Conservation (phyloP, 768 basidiomycete genomes). For the Mycena alexandri region DNA sequence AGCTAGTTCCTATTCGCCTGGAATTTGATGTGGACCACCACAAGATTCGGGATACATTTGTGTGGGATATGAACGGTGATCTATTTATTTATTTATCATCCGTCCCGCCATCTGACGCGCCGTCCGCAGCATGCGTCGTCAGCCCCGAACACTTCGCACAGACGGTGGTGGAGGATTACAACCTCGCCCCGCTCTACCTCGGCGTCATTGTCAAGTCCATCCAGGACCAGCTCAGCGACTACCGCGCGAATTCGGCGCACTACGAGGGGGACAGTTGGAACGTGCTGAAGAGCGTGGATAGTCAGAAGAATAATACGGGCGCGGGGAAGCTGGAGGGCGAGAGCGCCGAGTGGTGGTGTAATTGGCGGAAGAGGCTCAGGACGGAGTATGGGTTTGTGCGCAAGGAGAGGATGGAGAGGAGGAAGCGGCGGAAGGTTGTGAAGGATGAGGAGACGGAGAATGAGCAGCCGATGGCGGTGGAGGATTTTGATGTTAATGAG, state of each 20-base stretch:
- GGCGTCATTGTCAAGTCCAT: conserved; percentile 82
- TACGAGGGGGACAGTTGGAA: conserved; percentile 63
- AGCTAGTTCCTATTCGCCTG: conserved; percentile 93
- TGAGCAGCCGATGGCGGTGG: conserved; percentile 65
- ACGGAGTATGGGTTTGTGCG: conserved; percentile 49
- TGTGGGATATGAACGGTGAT: conserved; percentile 95
- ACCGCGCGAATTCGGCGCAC: conserved; percentile 72
- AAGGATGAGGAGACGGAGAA: conserved; percentile 45
- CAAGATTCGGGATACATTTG: conserved; percentile 95
- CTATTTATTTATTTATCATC: conserved; percentile 41
- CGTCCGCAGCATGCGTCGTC: conserved; percentile 79
- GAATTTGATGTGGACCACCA: conserved; percentile 97
- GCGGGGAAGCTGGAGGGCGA: conserved; percentile 64
- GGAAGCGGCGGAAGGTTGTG: conserved; percentile 58
- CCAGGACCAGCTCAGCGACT: conserved; percentile 89
- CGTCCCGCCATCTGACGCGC: neutral
- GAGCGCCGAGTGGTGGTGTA: conserved; percentile 74
- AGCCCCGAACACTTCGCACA: conserved; percentile 93
- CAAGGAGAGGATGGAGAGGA: conserved; percentile 46
- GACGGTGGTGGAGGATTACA: conserved; percentile 92
- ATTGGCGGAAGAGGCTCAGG: conserved; percentile 72
- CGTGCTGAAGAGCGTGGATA: conserved; percentile 43
- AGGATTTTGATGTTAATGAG: conserved; percentile 77
- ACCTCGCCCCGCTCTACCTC: conserved; percentile 75
- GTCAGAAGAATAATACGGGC: conserved; percentile 12